phyloP scores from a whole-genome alignment of 176 grass and related monocot genomes.

The Musa schizocarpa region DNA sequence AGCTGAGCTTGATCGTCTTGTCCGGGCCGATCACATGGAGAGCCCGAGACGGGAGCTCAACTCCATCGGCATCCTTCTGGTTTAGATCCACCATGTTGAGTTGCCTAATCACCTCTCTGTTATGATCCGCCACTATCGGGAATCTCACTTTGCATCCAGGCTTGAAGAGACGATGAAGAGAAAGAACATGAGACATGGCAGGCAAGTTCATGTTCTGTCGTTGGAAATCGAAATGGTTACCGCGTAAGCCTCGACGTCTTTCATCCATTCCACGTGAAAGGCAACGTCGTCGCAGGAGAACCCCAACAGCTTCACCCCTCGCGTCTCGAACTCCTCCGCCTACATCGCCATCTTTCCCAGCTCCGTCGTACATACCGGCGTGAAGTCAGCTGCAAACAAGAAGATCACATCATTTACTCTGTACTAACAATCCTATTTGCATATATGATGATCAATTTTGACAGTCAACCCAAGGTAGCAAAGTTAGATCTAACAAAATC shows the following conservation, averaged over 20 bases:
- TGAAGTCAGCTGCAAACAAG: slow-evolving; percentile 45
- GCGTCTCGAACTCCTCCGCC: slow-evolving; percentile 58
- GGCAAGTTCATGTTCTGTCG: too few species aligned
- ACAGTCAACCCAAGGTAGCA: too few species aligned
- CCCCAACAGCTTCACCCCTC: slow-evolving; percentile 73
- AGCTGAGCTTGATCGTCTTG: slow-evolving; percentile 70
- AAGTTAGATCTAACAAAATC: too few species aligned
- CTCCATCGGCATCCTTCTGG: slow-evolving; percentile 47
- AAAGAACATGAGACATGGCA: too few species aligned
- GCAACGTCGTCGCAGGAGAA: slow-evolving; percentile 66
- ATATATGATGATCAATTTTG: too few species aligned
- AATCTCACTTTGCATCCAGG: slow-evolving; percentile 22
- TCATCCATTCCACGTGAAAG: slow-evolving; percentile 80
- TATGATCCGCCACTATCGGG: slow-evolving; percentile 62
- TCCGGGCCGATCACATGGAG: slow-evolving; percentile 72
- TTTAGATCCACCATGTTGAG: slow-evolving; percentile 88
- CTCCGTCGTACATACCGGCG: slow-evolving; percentile 92
- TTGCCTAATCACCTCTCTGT: slow-evolving; percentile 36
- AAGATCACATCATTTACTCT: too few species aligned
- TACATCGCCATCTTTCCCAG: slow-evolving; percentile 65
- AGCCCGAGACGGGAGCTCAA: slow-evolving; percentile 42
- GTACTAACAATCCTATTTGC: too few species aligned
- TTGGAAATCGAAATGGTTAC: slow-evolving; percentile 8
- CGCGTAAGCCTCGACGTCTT: slow-evolving; percentile 82
- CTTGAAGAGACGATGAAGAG: background rate